These are phyloP conservation scores for Microbotryum silenes-acaulis DNA, from an alignment of 1,284 basidiomycete genomes.

Conservation along the genomic window DNA sequence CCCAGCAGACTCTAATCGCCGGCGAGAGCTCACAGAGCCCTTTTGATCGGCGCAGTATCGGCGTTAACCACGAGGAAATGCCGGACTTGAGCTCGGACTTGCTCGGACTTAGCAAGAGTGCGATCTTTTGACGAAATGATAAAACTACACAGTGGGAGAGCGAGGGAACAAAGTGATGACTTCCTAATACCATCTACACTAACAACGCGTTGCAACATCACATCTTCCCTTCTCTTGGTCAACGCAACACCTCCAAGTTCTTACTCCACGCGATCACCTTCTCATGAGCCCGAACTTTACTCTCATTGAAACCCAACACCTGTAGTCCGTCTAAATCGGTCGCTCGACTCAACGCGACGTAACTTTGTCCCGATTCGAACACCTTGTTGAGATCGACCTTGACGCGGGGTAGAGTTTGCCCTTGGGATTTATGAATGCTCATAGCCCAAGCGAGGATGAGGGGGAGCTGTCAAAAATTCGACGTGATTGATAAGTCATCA, in stretches of 20 bases:
- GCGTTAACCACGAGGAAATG: too few species aligned
- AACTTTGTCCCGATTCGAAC: slow-evolving; percentile 88
- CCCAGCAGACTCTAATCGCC: too few species aligned
- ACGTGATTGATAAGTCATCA: slow-evolving; percentile 1
- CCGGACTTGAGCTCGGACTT: too few species aligned
- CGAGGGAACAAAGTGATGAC: too few species aligned
- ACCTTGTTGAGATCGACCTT: slow-evolving; percentile 51
- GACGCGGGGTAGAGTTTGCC: slow-evolving; percentile 60
- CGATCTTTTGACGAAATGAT: too few species aligned
- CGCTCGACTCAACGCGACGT: slow-evolving; percentile 82
- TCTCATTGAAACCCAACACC: slow-evolving; percentile 73
- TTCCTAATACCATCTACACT: too few species aligned
- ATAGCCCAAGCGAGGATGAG: slow-evolving; percentile 25
- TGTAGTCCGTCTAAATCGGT: slow-evolving; percentile 85
- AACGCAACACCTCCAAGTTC: slow-evolving; percentile 1
- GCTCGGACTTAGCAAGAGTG: too few species aligned
- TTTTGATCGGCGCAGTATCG: too few species aligned
- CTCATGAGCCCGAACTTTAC: slow-evolving; percentile 53
- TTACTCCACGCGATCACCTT: slow-evolving; percentile 36
- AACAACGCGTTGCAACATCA: too few species aligned
- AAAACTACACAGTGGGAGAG: too few species aligned
- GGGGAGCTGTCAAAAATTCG: neutral
- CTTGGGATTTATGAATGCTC: slow-evolving; percentile 78
- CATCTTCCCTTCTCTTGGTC: too few species aligned
- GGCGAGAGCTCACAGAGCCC: too few species aligned